Base-by-base conservation (phyloP, 495 filamentous ascomycete species). In the Penicillium antarcticum region DNA sequence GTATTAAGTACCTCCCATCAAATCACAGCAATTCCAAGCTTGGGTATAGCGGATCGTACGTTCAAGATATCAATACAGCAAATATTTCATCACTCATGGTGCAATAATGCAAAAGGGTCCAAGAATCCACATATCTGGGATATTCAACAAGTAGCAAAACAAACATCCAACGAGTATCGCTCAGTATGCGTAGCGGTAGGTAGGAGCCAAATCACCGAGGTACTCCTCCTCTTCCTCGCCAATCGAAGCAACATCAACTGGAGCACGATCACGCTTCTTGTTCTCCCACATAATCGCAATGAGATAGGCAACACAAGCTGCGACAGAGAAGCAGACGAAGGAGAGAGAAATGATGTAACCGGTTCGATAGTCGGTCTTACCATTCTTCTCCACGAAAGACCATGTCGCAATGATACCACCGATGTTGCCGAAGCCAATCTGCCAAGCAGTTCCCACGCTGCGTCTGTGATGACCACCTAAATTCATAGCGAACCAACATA, bases 401-500 rank as follows among this genome's bases (percentile, higher is more conserved):
- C 87, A 97, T 0, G 90, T 92, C 0, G 92, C 80, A 48, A 97
- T 91, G 56, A 98, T 95, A 12, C 92, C 94, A 33, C 91, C 92
- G 29, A 73, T 87, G 57, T 97, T 96, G n/a, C 92, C 92, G 56
- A 95, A 95, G 0, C 87, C 91, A 37, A 97, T 74, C 64, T 96
- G 91, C 87, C 87, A 96, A 6, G 88, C 94, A 4, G 84, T 82
- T 7, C 91, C 94, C 3, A 98, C 84, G 35, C 86, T 77, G 13
- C 91, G 80, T 1, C 91, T 80, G 48, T 91, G 88, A 65, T 98
- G 92, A 2, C 92, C 91, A 1, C 87, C 87, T 13, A 95, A 71
- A 56, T 96, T 96, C 83, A 95, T 95, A 53, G 86, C 87, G 69
- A 91, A 96, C 91, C 92, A 98, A 65, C 91, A 97, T 1, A 95